Conservation (phyloP, 257 asterid genomes). For the Solanum dulcamara region DNA sequence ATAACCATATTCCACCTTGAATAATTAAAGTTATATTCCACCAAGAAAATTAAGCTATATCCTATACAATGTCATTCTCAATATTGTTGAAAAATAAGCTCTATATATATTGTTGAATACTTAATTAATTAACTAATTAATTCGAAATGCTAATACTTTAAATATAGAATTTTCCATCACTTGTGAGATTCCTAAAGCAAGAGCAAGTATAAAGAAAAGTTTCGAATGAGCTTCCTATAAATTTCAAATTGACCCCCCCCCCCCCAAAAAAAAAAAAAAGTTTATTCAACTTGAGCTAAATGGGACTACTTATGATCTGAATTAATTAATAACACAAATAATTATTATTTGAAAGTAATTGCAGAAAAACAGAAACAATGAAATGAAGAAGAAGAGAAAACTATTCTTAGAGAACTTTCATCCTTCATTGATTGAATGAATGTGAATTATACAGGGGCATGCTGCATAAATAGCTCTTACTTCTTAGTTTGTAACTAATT, state of each 20-base stretch:
- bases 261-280: background rate
- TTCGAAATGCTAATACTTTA: background rate
- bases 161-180: background rate
- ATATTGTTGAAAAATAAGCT: background rate
- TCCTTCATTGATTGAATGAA: too few relatives aligned
- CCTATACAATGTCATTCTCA: background rate
- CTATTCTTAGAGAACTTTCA: too few relatives aligned
- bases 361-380: too few relatives aligned
- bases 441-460: too few relatives aligned
- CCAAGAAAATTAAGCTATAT: background rate
- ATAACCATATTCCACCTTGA: background rate
- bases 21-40: background rate
- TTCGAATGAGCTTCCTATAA: background rate
- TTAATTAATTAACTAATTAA: background rate
- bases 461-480: too few relatives aligned
- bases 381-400: too few relatives aligned
- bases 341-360: too few relatives aligned
- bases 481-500: too few relatives aligned
- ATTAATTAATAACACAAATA: background rate
- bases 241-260: background rate
- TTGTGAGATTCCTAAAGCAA: background rate
- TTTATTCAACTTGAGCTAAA: background rate
- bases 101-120: background rate
- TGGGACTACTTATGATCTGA: background rate
- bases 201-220: background rate